Percentiles rank a stretch among this genome's conserved stretches.
Evolutionary conservation across 306 rosid genomes (phyloP).

Genomic region (Datisca glomerata): DNA sequence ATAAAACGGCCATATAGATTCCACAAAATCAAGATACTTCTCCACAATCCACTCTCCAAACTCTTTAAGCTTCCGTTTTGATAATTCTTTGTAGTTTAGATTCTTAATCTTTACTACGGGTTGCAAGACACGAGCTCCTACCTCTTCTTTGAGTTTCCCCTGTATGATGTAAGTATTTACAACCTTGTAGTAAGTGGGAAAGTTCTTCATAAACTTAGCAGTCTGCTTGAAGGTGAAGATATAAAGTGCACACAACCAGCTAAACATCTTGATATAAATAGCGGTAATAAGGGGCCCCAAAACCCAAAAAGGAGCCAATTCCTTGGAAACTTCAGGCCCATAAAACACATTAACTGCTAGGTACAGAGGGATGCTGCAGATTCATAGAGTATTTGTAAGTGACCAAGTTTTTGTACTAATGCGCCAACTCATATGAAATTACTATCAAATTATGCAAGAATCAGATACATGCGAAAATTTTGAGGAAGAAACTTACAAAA

Average conservation of each 20-base stretch:
- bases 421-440: too few species aligned
- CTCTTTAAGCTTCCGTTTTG: slow-evolving; percentile 33
- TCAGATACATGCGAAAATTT: slow-evolving; percentile 11
- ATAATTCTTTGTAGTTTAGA: slow-evolving; percentile 35
- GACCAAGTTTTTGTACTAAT: background rate
- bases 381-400: background rate
- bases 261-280: slow-evolving; percentile 48
- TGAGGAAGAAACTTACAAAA: slow-evolving; percentile 50
- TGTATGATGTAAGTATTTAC: slow-evolving; percentile 26
- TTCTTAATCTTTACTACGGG: slow-evolving; percentile 41
- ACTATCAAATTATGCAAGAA: too few species aligned
- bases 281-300: slow-evolving; percentile 57
- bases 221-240: slow-evolving; percentile 69
- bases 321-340: slow-evolving; percentile 66
- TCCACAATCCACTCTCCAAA: slow-evolving; percentile 40
- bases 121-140: slow-evolving; percentile 26
- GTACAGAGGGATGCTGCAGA: slow-evolving; percentile 67
- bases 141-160: slow-evolving; percentile 51
- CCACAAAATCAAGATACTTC: slow-evolving; percentile 60
- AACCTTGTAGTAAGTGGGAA: slow-evolving; percentile 39
- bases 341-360: slow-evolving; percentile 41
- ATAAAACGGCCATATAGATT: slow-evolving; percentile 79
- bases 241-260: slow-evolving; percentile 39
- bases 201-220: slow-evolving; percentile 28
- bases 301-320: slow-evolving; percentile 76